Percentiles rank a stretch among this genome's conserved stretches.
Evolutionary conservation across 768 basidiomycete species (phyloP).

Genomic region (Leccinum rimulosum): DNA sequence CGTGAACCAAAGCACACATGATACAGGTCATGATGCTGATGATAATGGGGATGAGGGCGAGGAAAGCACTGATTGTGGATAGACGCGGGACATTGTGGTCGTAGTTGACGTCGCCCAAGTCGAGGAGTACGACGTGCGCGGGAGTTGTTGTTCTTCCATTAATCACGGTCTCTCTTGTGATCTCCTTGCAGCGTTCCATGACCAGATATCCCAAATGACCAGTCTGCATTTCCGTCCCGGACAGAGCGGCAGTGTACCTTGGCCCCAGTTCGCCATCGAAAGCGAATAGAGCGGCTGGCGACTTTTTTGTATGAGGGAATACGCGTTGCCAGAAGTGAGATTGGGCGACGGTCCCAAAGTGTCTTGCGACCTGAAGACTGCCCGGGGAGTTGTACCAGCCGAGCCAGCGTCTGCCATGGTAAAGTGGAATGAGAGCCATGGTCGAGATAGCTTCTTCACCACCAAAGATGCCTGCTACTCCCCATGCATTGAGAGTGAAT

Average conservation of each 20-base stretch:
- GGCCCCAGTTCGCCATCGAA: conserved; percentile 29
- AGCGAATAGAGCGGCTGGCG: conserved; percentile 23
- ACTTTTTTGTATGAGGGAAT: conserved; percentile 22
- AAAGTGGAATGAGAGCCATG: conserved; percentile 30
- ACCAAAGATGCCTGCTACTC: conserved; percentile 35
- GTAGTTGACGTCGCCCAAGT: conserved; percentile 9
- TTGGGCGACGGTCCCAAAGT: conserved; percentile 26
- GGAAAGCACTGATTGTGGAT: background rate
- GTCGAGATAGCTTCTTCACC: conserved; percentile 33
- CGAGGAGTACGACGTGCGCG: conserved; percentile 18
- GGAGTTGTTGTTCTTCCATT: conserved; percentile 15
- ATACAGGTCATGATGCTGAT: conserved; percentile 22
- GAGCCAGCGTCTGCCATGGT: conserved; percentile 28
- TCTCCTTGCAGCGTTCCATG: conserved; percentile 18
- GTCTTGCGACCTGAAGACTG: conserved; percentile 28
- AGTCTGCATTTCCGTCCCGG: conserved; percentile 28
- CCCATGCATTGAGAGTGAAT: conserved; percentile 28
- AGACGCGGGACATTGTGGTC: conserved; percentile 1
- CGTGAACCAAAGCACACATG: conserved; percentile 22
- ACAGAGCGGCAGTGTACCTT: conserved; percentile 22
- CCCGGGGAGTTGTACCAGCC: conserved; percentile 38
- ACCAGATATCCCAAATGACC: conserved; percentile 29
- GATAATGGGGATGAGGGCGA: conserved; percentile 25
- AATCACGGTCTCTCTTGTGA: background rate
- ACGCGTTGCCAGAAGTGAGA: conserved; percentile 25